Evolutionary conservation across 2,329 filamentous ascomycete genomes (phyloP), one percentile per base, ranked within the genome.

Genomic region (Cryphonectria carpinicola): DNA sequence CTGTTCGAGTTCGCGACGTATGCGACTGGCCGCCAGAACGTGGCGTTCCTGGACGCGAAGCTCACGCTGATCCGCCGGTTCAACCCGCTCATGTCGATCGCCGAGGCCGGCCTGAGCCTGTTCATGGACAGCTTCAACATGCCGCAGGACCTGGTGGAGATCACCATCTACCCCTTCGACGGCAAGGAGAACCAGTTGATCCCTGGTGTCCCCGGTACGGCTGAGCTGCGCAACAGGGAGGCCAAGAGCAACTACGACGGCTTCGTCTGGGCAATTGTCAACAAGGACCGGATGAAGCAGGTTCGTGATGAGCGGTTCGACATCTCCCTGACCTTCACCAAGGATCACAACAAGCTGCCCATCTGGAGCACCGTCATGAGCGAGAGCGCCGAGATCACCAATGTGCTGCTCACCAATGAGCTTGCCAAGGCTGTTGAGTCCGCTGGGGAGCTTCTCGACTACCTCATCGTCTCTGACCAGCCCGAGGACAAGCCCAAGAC

Each of bases 231-330:
- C 74, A 82, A 82, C 78, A 82, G 87, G 85, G 83, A 88, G 78
- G 76, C 83, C 81, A 91, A 89, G 87, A 90, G 90, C 84, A 82
- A 83, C 70, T 98, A 92, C 77, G 96, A 98, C 79, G 91, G 91
- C 61, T 99, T 98, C 77, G 95, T 99, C 74, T 98, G 93, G 88
- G 95, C 94, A 65, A 82, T 99, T 75, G 95, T 98, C 73, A 94
- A 98, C 87, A 99, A 99, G 89, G 91, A 94, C 77, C 84, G 88
- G 80, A 98, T 99, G 95, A 93, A 93, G 84, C 86, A 89, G 77
- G 88, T 97, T 76, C 92, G 96, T 73, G 93, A 97, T 64, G 94
- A 97, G 74, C 93, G 96, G 76, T 99, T 98, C 83, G 96, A 99
- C 80, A 85, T 98, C 68, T 97, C 93, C 67, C 88, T 99, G 75